Conservation (phyloP, 805 yeast genomes). For the Naumovozyma castellii region DNA sequence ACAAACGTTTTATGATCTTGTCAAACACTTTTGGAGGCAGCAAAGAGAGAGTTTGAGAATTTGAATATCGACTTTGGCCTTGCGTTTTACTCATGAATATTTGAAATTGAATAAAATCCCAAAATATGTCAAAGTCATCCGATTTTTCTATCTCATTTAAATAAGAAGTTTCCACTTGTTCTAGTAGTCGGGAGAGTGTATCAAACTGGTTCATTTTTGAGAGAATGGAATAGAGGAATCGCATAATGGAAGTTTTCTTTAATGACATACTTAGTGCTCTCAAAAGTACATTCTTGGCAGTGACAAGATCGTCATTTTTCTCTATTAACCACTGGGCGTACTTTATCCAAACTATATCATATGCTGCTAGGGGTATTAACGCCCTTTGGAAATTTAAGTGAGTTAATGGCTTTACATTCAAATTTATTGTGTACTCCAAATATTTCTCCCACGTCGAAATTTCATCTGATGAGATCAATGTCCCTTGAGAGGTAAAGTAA, state of each 20-base stretch:
- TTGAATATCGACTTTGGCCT: constrained; percentile 13
- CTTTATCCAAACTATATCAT: constrained; percentile 25
- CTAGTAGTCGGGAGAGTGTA: constrained; percentile 9
- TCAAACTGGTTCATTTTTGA: constrained; percentile 16
- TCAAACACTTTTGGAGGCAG: constrained; percentile 9
- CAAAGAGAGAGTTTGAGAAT: background rate
- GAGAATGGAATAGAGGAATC: constrained; percentile 14
- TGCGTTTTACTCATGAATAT: constrained; percentile 12
- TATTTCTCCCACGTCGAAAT: constrained; percentile 23
- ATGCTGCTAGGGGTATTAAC: constrained; percentile 22
- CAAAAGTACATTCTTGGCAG: constrained; percentile 19
- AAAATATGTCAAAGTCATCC: constrained; percentile 24
- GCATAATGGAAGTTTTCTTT: constrained; percentile 18
- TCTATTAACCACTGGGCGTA: constrained; percentile 26
- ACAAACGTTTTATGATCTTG: constrained; percentile 14
- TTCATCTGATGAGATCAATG: constrained; percentile 16
- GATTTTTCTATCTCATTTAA: constrained; percentile 12
- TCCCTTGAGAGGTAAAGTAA: constrained; percentile 23
- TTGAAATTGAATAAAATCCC: constrained; percentile 25
- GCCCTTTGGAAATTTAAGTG: constrained; percentile 29
- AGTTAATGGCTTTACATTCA: constrained; percentile 13
- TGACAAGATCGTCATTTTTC: constrained; percentile 11
- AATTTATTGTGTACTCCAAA: constrained; percentile 20
- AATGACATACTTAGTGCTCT: constrained; percentile 15
- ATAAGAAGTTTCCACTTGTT: constrained; percentile 9